Conservation (phyloP, 345 rosid genomes). For the Linum lewisii region DNA sequence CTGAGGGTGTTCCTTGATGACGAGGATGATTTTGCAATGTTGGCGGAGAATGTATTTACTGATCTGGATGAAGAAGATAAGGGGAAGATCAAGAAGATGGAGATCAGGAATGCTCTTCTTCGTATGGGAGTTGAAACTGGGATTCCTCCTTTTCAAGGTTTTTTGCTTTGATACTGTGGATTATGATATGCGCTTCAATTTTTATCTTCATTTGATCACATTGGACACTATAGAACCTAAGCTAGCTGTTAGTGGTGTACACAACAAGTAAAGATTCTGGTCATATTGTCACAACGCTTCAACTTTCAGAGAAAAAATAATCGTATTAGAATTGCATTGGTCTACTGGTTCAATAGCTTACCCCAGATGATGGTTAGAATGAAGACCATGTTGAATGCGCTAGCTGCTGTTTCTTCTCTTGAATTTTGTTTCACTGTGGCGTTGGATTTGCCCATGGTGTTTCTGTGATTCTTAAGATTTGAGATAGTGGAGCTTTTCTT, state of each 20-base stretch:
- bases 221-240: too few species aligned
- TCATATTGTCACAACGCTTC: too few species aligned
- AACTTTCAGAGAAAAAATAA: too few species aligned
- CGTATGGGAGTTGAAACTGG: slow-evolving; percentile 88
- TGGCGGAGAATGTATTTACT: slow-evolving; percentile 83
- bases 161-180: background rate
- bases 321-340: too few species aligned
- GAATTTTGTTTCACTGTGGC: background rate
- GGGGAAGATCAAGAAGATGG: slow-evolving; percentile 62
- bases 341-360: too few species aligned
- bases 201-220: background rate
- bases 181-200: background rate
- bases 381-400: background rate
- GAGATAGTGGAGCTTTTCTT: background rate
- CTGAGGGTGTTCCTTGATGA: slow-evolving; percentile 56
- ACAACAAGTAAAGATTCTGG: too few species aligned
- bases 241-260: too few species aligned
- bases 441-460: too few species aligned
- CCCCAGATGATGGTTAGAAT: background rate
- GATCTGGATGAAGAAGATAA: slow-evolving; percentile 71
- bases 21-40: slow-evolving; percentile 92
- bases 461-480: background rate
- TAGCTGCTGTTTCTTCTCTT: background rate
- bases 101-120: slow-evolving; percentile 49
- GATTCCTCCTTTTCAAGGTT: slow-evolving; percentile 78